Evolutionary conservation across 1,284 basidiomycete genomes (phyloP), one percentile per base, ranked within the genome.

Genomic region (Sanghuangporus sanghuang): DNA sequence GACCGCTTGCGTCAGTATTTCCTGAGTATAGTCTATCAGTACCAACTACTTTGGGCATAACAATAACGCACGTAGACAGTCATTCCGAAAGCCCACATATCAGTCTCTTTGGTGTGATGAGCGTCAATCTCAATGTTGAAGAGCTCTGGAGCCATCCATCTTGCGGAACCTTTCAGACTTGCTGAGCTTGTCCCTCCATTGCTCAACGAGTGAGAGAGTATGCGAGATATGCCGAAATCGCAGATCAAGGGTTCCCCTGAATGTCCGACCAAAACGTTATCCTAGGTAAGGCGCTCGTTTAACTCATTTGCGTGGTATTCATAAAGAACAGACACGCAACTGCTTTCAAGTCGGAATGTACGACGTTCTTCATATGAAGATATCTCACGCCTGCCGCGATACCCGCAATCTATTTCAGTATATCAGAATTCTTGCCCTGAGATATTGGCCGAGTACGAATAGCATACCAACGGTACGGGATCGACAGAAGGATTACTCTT

Each of bases 61-160:
- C 5, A 21, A 23, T 52, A 11, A 61, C 23, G 8, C 23, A 64
- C 59, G 44, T 54, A 64, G 54, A 64, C 59, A 21, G 56, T 56
- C 63, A 64, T 64, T 7, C 59, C 59, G 42, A 55, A 64, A 48
- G 64, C 64, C 64, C 64, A 64, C 2, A 61, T 23, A 35, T 64
- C 64, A 11, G 59, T 56, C 27, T 14, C 21, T 52, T 61, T 59
- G 0, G 59, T 38, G 8, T 61, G 59, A 12, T 23, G n/a, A 5
- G 50, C 11, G 48, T 57, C 42, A 23, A 21, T 14, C 18, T 53
- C 46, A 4, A 27, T 11, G 14, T 35, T 36, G 21, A 64, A 32
- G 23, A 64, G 53, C 46, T 64, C 64, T 6, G 42, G 21, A 9
- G 64, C 59, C 64, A 64, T 61, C 59, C 59, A 64, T 44, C 59